Conservation (phyloP, 495 filamentous ascomycete species). For the Penicillium pancosmium region DNA sequence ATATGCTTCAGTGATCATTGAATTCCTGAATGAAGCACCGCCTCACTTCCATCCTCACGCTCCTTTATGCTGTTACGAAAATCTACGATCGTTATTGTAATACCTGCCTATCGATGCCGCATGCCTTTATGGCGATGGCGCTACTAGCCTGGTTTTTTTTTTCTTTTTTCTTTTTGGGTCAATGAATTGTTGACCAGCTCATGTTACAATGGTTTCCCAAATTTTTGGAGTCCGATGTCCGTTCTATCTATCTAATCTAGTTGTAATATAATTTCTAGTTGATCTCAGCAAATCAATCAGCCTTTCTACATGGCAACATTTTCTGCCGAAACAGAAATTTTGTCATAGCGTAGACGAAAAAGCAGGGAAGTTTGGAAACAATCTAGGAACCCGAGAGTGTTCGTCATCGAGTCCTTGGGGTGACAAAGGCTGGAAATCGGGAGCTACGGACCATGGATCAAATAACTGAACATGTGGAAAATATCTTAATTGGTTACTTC, state of each 20-base stretch:
- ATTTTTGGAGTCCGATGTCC: slow-evolving; percentile 13
- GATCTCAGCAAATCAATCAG: background rate
- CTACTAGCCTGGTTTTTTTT: slow-evolving; percentile 4
- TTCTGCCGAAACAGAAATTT: background rate
- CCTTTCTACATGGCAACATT: background rate
- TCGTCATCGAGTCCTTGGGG: background rate
- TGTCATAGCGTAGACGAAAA: no score
- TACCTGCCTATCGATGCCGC: slow-evolving; percentile 8
- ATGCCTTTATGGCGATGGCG: background rate
- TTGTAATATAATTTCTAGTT: slow-evolving; percentile 34
- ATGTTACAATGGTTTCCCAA: slow-evolving; percentile 15
- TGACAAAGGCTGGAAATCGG: slow-evolving; percentile 2
- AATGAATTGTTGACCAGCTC: slow-evolving; percentile 22
- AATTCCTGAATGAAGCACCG: no score
- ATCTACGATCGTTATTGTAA: slow-evolving; percentile 30
- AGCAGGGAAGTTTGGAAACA: background rate
- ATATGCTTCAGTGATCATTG: no score
- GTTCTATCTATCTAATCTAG: slow-evolving; percentile 12
- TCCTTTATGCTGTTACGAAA: slow-evolving; percentile 30
- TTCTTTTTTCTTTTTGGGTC: background rate
- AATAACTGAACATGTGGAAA: slow-evolving; percentile 6
- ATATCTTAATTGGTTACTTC: slow-evolving; percentile 24
- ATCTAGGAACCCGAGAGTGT: slow-evolving; percentile 5
- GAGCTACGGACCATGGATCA: background rate
- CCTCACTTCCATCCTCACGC: background rate